Base-by-base conservation (phyloP, 306 rosid species). In the Inga oerstediana region DNA sequence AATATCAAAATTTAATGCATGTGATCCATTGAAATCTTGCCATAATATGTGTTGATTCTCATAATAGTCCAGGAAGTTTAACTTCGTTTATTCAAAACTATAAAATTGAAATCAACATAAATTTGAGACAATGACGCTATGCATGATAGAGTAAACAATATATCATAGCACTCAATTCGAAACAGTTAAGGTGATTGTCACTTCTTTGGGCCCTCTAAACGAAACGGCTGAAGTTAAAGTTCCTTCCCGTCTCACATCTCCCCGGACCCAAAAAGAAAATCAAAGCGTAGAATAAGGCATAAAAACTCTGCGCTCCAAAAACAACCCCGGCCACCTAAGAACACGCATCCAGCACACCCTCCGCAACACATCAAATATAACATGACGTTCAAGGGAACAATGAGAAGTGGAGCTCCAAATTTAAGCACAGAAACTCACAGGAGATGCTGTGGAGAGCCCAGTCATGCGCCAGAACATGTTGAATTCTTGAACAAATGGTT, bases 401-500 rank as follows among this genome's bases (percentile, higher is more conserved):
- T 3, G 35, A 34, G 64, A 10, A 74, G 16, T 54, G 73, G 70
- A 79, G 58, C 78, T 19, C 43, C 7, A 24, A 84, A 59, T 49
- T 5, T 48, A 41, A 72, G 68, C 32, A 32, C 32, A 3, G 22
- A 30, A 78, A 94, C 99, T 91, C 91, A 97, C 99, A 58, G 99
- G 98, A 87, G 99, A 94, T 32, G 98, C 94, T 13, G 98, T 92
- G 85, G 98, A 94, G 91, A 97, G 85, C 5, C 98, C 99, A 59
- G 99, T 90, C 97, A 97, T 97, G 69, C 97, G 97, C 99, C 99
- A 97, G 86, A 97, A 97, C 99, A 97, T 97, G 78, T 72, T 92
- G 88, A 89, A 88, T 83, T 82, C 62, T 4, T 51, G 76, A 72
- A 78, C 22, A 37, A 80, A 72, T 83, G 43, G n/a, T 73, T 79